Base-by-base conservation (phyloP, 1,139 yeast species). In the Candida sp. region DNA sequence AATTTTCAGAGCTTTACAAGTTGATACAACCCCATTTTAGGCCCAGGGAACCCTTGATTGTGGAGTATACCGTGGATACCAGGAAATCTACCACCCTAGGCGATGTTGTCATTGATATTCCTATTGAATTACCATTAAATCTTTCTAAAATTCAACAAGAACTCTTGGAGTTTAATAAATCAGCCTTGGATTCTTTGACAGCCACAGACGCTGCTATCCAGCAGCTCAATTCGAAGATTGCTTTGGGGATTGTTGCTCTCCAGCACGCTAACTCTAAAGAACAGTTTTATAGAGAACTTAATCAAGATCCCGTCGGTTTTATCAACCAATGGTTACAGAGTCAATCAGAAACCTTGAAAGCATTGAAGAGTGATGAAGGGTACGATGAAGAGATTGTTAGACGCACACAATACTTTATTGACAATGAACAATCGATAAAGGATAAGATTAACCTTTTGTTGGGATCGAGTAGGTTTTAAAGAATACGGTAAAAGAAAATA, bases 361-460 rank as follows among this genome's bases (percentile, higher is more conserved):
- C 89, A 15, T 75, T 89, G 51, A 78, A 85, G 54, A 88, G 95
- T 49, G 97, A 91, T 61, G 91, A 87, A 54, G 90, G 95, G 7
- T 87, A 87, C 62, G 89, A 87, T 58, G 98, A 91, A 64, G 98
- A 93, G 60, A 73, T 81, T 27, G 96, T 89, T 3, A 81, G 99
- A 68, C 81, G 84, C 55, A 81, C 96, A 5, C 79, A 84, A 34
- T 90, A 86, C 63, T 91, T 89, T 65, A 79, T 81, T 38, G 89
- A 87, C 47, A 88, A 87, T 47, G 77, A 73, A 53, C 64, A 61
- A 38, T 68, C 87, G 56, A 71, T 90, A 45, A 78, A 79, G 52
- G 93, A 89, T 55, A 88, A 87, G 54, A 75, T 90, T 43, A 90
- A 87, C 51, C 70, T 89, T 43, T 74, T 90, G 54, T 69, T 89